Percentiles rank a stretch among this genome's conserved stretches.
phyloP scores from a whole-genome alignment of 2,329 filamentous ascomycete genomes.

The Arthrobotrys sinensis region DNA sequence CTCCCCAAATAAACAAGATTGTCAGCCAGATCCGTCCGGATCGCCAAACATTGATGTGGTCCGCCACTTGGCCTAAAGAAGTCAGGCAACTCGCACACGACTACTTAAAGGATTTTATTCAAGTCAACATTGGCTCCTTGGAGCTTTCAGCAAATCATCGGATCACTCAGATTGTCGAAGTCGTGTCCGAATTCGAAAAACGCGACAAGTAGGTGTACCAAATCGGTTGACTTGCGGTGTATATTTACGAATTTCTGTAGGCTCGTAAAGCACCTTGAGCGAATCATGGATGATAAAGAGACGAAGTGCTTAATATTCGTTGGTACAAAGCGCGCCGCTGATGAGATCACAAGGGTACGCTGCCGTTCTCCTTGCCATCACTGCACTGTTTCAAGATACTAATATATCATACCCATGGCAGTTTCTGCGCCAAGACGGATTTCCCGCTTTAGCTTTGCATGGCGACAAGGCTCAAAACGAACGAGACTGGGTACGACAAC shows the following conservation, averaged over 20 bases:
- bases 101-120: conserved; percentile 92
- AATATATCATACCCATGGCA: conserved; percentile 71
- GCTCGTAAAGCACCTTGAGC: conserved; percentile 98
- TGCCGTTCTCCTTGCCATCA: too few species aligned
- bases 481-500: conserved; percentile 78
- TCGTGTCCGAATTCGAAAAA: conserved; percentile 94
- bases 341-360: conserved; percentile 77
- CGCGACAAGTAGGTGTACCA: conserved; percentile 77
- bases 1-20: conserved; percentile 95
- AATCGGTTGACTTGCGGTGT: conserved; percentile 68
- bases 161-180: conserved; percentile 93
- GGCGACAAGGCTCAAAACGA: conserved; percentile 95
- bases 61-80: conserved; percentile 93
- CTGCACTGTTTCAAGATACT: conserved; percentile 72
- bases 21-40: conserved; percentile 92
- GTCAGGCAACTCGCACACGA: conserved; percentile 96
- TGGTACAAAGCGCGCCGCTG: conserved; percentile 92
- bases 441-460: conserved; percentile 96
- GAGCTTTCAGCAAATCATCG: conserved; percentile 98
- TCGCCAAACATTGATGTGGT: conserved; percentile 94
- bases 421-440: conserved; percentile 73
- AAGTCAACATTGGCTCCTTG: conserved; percentile 97
- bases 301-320: conserved; percentile 98
- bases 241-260: conserved; percentile 66
- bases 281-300: conserved; percentile 94